Conservation (phyloP, 1,284 basidiomycete genomes). For the Trichosporon sp. region DNA sequence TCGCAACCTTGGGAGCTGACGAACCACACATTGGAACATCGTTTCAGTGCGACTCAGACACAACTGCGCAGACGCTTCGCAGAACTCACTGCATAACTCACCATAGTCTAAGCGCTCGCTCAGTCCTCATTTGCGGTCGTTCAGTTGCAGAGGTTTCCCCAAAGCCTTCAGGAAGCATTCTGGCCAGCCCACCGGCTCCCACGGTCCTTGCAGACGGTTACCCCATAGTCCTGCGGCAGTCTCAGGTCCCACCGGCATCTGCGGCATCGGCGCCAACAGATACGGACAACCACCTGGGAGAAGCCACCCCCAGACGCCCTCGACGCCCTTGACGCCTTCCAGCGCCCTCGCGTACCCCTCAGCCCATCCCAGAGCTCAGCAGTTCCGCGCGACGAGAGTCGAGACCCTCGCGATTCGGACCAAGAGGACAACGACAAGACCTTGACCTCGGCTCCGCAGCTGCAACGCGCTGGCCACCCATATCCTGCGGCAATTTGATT, state of each 20-base stretch:
- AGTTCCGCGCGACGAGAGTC: not conserved
- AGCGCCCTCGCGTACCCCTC: constrained; percentile 5
- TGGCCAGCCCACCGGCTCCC: not conserved
- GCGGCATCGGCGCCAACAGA: not conserved
- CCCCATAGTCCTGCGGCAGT: not conserved
- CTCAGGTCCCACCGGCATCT: not conserved
- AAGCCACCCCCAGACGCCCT: constrained; percentile 17
- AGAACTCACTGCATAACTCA: constrained; percentile 2
- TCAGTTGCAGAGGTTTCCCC: not conserved
- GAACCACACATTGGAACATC: constrained; percentile 15
- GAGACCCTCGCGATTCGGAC: not conserved
- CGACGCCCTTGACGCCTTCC: constrained; percentile 8
- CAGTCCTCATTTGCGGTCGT: not conserved
- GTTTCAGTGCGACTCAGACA: constrained; percentile 1
- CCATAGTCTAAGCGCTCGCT: not conserved
- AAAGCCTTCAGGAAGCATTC: not conserved
- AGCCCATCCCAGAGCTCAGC: not conserved
- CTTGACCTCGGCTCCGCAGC: not conserved
- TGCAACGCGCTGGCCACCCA: not conserved
- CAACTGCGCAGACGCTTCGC: constrained; percentile 6
- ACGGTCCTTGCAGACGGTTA: not conserved
- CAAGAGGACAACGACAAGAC: not conserved
- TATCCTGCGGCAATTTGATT: constrained; percentile 7
- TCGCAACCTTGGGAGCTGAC: not conserved
- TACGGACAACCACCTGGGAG: not conserved